Percentiles rank a stretch among this genome's conserved stretches.
phyloP scores from a whole-genome alignment of 2,329 filamentous ascomycete genomes.

The Coniochaeta prunicola region DNA sequence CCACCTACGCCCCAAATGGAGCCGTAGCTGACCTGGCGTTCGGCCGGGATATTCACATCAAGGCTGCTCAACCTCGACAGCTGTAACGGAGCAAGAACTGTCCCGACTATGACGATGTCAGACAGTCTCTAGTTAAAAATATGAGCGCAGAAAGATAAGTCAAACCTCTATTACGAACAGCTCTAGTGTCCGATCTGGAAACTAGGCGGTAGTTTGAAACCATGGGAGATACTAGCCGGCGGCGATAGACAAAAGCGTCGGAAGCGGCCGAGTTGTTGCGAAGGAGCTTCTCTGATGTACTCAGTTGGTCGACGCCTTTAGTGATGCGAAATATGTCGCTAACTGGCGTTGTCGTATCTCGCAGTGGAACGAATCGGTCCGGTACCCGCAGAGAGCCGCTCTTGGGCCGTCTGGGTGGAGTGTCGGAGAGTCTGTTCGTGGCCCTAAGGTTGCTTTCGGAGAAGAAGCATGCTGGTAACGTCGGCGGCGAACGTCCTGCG shows the following conservation, averaged over 20 bases:
- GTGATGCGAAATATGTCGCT: slow-evolving; percentile 39
- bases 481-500: neutral
- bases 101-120: slow-evolving; percentile 12
- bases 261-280: slow-evolving; percentile 31
- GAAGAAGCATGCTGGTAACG: slow-evolving; percentile 8
- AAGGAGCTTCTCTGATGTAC: slow-evolving; percentile 33
- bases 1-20: slow-evolving; percentile 74
- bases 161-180: slow-evolving; percentile 16
- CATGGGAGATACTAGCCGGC: slow-evolving; percentile 19
- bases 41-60: neutral
- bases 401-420: neutral
- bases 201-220: slow-evolving; percentile 13
- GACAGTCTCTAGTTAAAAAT: neutral
- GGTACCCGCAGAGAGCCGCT: slow-evolving; percentile 16
- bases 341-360: slow-evolving; percentile 24
- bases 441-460: neutral
- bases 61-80: slow-evolving; percentile 4
- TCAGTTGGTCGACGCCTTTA: slow-evolving; percentile 34
- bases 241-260: slow-evolving; percentile 35
- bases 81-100: slow-evolving; percentile 16
- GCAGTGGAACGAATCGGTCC: slow-evolving; percentile 45
- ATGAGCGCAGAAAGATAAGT: slow-evolving; percentile 6
- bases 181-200: slow-evolving; percentile 20
- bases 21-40: slow-evolving; percentile 50
- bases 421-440: neutral